Evolutionary conservation across 495 filamentous ascomycete species (phyloP).

Genomic region (Apodospora peruviana): DNA sequence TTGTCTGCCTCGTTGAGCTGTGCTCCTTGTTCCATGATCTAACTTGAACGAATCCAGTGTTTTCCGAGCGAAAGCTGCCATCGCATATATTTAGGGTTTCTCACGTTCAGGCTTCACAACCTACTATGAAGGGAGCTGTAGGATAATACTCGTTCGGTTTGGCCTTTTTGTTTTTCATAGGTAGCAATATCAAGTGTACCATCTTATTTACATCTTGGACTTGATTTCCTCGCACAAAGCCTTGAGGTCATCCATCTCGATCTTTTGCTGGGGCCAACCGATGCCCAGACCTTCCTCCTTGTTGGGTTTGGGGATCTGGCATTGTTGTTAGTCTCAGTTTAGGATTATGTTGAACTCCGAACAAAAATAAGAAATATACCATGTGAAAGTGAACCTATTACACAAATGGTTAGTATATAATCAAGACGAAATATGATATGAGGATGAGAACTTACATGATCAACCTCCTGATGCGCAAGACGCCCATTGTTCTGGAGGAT

Average conservation of each 20-base stretch:
- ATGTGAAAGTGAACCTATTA: slow-evolving; percentile 85
- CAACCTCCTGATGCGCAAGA: slow-evolving; percentile 90
- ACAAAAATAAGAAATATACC: slow-evolving; percentile 44
- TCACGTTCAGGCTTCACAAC: no score
- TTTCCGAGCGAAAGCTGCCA: no score
- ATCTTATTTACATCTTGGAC: slow-evolving; percentile 82
- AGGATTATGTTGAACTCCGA: not conserved
- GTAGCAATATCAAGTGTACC: no score
- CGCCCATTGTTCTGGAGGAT: slow-evolving; percentile 94
- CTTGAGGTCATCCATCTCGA: slow-evolving; percentile 82
- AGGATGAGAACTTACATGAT: slow-evolving; percentile 60
- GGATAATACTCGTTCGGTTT: no score
- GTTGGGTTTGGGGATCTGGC: slow-evolving; percentile 92
- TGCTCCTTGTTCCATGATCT: no score
- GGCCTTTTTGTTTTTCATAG: no score
- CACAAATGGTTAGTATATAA: not conserved
- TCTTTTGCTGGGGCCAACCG: slow-evolving; percentile 68
- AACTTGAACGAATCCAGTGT: no score
- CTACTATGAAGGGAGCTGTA: no score
- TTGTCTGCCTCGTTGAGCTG: no score
- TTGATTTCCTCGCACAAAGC: slow-evolving; percentile 75
- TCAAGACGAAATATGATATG: not conserved
- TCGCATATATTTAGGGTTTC: no score
- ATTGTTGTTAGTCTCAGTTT: not conserved
- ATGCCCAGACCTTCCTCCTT: slow-evolving; percentile 73